Conservation (phyloP, 441 rosid genomes). For the Populus hybrid region DNA sequence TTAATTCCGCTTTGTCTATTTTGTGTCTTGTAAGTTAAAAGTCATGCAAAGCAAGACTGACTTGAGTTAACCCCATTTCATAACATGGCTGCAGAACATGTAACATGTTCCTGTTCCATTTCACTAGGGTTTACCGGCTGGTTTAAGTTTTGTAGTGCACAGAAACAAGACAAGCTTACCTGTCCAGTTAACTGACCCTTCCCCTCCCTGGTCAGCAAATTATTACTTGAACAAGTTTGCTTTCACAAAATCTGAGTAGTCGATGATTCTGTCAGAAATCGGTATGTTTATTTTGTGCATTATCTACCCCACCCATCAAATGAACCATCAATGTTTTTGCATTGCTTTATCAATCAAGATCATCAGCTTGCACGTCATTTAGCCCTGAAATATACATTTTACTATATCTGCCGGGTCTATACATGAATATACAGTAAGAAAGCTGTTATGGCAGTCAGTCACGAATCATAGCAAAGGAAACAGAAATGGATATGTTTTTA, state of each 20-base stretch:
- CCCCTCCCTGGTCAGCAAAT: no score
- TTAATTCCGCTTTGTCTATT: not conserved
- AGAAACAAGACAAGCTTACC: no score
- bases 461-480: not conserved
- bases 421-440: slow-evolving; percentile 12
- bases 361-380: not conserved
- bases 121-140: no score
- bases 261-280: no score
- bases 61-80: no score
- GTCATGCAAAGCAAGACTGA: not conserved
- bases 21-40: not conserved
- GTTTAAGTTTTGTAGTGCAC: no score
- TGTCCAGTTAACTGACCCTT: no score
- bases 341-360: not conserved
- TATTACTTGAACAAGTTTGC: no score
- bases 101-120: no score
- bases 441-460: not conserved
- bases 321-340: not conserved
- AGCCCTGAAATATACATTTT: slow-evolving; percentile 5
- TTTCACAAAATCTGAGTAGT: no score
- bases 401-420: not conserved
- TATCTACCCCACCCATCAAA: not conserved
- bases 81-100: no score
- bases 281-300: no score
- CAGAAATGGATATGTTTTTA: not conserved